Conservation (phyloP, 331 rosid species). For the Arachis monticola region DNA sequence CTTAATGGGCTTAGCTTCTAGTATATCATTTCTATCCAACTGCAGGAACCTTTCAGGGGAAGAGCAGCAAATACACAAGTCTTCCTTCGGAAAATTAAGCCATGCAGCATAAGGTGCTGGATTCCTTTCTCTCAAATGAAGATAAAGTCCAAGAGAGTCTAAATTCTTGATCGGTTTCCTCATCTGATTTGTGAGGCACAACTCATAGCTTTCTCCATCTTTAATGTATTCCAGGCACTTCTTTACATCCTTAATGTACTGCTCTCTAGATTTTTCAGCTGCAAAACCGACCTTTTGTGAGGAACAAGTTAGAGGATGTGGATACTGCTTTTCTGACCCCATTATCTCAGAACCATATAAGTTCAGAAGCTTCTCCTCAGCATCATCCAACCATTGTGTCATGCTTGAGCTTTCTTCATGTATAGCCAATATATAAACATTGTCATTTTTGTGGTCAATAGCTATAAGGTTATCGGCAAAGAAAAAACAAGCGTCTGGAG, state of each 20-base stretch:
- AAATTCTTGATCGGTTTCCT: slow-evolving; percentile 61
- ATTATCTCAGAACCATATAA: slow-evolving; percentile 50
- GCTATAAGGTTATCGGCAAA: slow-evolving; percentile 89
- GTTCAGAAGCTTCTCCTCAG: slow-evolving; percentile 71
- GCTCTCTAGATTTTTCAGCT: slow-evolving; percentile 75
- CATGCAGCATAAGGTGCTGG: slow-evolving; percentile 99
- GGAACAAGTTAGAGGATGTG: slow-evolving; percentile 39
- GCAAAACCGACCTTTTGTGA: slow-evolving; percentile 54
- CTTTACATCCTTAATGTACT: slow-evolving; percentile 71
- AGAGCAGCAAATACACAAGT: slow-evolving; percentile 81
- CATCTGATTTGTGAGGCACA: slow-evolving; percentile 95
- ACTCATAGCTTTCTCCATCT: slow-evolving; percentile 96
- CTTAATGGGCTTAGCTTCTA: slow-evolving; percentile 98
- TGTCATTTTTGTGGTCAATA: slow-evolving; percentile 81
- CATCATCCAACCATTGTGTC: slow-evolving; percentile 72
- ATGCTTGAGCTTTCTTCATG: slow-evolving; percentile 51
- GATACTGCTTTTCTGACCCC: slow-evolving; percentile 42
- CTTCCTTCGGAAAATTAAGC: slow-evolving; percentile 86
- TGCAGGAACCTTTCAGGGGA: slow-evolving; percentile 95
- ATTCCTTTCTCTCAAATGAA: slow-evolving; percentile 83
- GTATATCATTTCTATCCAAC: slow-evolving; percentile 68
- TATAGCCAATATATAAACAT: slow-evolving; percentile 81
- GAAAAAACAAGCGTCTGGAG: slow-evolving; percentile 98
- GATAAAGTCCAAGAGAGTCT: slow-evolving; percentile 73
- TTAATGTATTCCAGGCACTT: slow-evolving; percentile 80